Evolutionary conservation across 768 basidiomycete species (phyloP).

Genomic region (Calocera viscosa): DNA sequence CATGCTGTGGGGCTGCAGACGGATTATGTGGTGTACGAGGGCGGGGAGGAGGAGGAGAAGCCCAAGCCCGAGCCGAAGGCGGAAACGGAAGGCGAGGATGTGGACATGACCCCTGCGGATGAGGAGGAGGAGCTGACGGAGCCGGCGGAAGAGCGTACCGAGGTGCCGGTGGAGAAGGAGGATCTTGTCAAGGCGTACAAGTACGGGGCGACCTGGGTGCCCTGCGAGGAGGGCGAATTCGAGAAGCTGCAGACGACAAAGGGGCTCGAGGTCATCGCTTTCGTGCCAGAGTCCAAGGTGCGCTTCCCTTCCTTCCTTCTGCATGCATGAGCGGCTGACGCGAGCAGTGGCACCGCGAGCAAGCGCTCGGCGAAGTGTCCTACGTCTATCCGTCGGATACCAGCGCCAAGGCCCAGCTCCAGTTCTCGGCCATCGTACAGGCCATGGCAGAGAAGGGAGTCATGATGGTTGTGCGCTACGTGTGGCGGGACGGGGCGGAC

Average conservation of each 20-base stretch:
- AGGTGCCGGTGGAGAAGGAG: conserved; percentile 47
- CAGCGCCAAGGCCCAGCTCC: conserved; percentile 60
- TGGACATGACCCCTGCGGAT: conserved; percentile 22
- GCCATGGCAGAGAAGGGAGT: conserved; percentile 57
- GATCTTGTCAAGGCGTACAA: conserved; percentile 72
- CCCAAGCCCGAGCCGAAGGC: conserved; percentile 17
- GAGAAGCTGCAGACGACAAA: conserved; percentile 56
- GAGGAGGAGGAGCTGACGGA: conserved; percentile 12
- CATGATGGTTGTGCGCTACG: conserved; percentile 75
- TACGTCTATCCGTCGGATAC: conserved; percentile 70
- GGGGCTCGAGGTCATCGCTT: conserved; percentile 80
- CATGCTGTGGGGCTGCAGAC: conserved; percentile 18
- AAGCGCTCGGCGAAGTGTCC: conserved; percentile 69
- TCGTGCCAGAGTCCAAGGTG: conserved; percentile 61
- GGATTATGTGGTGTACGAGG: conserved; percentile 23
- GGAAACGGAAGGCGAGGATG: conserved; percentile 25
- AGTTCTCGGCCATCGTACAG: conserved; percentile 73
- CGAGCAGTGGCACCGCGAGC: conserved; percentile 65
- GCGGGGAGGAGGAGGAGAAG: conserved; percentile 28
- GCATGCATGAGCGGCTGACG: not conserved
- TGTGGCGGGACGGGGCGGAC: conserved; percentile 55
- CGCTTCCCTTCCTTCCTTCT: conserved; percentile 17
- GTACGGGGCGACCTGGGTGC: conserved; percentile 80
- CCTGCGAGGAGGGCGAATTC: conserved; percentile 77
- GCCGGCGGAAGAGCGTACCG: conserved; percentile 2